Base-by-base conservation (phyloP, 441 rosid genomes). In the Corymbia citriodora region DNA sequence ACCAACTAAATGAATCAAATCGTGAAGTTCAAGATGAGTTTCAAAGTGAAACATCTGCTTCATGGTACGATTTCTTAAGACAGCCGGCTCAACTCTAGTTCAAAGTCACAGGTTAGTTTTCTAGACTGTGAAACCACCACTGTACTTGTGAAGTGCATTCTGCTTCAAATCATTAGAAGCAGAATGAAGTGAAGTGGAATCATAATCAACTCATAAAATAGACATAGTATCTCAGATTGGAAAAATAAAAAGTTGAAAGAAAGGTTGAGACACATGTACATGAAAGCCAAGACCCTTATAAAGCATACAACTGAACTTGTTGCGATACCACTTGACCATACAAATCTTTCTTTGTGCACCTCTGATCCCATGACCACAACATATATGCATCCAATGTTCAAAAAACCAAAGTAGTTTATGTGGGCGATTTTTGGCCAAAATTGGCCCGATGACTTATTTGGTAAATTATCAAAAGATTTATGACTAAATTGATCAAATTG, bases 311-410 rank as follows among this genome's bases (percentile, higher is more conserved):
- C 85, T 91, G 92, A 89, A 93, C 93, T 50, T 54, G 53, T 31
- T 96, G 94, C 9, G 97, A 98, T 99, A 99, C 95, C 91, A 94
- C 95, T 92, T 96, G 98, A 81, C 99, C 98, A 40, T 94, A 95
- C 74, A 96, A 98, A 92, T 97, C 99, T 93, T 95, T 96, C 93
- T 96, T 93, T 70, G 74, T 91, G 92, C 96, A 96, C 65, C 88
- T 92, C 89, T 96, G 92, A 92, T 97, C 99, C 99, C 99, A 96
- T 52, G 97, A 98, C 99, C 99, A 97, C 1, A 99, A 98, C 63
- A 95, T 93, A 92, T 98, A 97, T 96, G 96, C 87, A 91, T 63
- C 89, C 25, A 48, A 36, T 17, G 29, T 6, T 36, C 72, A n/a
- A 72, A 49, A 54, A 52, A 13, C 14, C 54, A 52, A 12, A 52